Base-by-base conservation (phyloP, 768 basidiomycete species). In the Cystobasidium tubakii region DNA sequence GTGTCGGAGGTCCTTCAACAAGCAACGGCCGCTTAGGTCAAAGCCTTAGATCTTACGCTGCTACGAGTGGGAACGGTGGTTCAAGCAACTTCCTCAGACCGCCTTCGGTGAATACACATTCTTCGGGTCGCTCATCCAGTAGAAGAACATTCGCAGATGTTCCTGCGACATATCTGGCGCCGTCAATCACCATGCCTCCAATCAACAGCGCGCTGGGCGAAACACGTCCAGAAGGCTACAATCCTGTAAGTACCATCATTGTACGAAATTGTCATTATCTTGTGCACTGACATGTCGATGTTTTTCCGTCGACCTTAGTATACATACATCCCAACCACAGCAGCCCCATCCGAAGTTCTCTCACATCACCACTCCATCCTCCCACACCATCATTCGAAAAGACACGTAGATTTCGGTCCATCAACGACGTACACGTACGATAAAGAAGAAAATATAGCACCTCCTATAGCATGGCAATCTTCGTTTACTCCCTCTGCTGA, bases 401-500 rank as follows among this genome's bases (percentile, higher is more conserved):
- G 63, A 36, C 63, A 65, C 39, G 36, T 65, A 27, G 63, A 65
- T 36, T 65, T 65, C 36, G 36, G 34, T 29, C 69, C 69, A 9
- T 62, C 69, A 15, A 39, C 50, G 19, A 36, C 69, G 31, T 39
- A 57, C 54, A 55, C 36, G 31, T 55, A 33, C 54, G 50, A 65
- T 7, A 65, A 54, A 31, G 66, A 69, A 4, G 39, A 29, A 9
- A 23, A 44, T 21, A 60, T 46, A 27, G 69, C 69, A 36, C 69
- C 69, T 4, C 69, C 69, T 4, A 71, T 71, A 55, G 69, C 69
- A n/a, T 71, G 69, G 69, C 27, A 55, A 29, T 42, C 36, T 29
- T 31, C 29, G 7, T 71, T 71, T 31, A 71, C 69, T n/a, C 74
- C 74, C 4, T 70, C 74, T 29, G 19, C 66, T 2, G 74, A 75